Evolutionary conservation across 257 asterid genomes (phyloP), one percentile per base, ranked within the genome.

Genomic region (Verbena officinalis): DNA sequence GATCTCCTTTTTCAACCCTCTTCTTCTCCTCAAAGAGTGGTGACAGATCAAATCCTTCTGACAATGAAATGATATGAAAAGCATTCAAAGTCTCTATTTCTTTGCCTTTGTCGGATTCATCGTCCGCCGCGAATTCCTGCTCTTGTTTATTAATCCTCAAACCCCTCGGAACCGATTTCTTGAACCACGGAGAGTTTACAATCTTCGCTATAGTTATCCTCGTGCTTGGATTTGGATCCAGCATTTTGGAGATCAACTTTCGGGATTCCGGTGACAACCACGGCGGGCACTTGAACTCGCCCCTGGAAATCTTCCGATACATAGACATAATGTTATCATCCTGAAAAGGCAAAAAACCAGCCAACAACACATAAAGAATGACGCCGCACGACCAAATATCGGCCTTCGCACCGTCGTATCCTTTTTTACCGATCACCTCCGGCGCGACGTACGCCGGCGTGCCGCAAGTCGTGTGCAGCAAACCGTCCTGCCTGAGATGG

Each of bases 371-470:
- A 24, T 16, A 81, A 12, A 81, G 72, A 23, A 77, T 77, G 19
- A 81, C 86, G 38, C 86, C 86, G 27, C 86, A 81, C 0, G 86
- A 81, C 83, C 86, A 81, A 10, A 81, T 74, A 34, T 80, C 85
- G 0, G 82, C 71, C 73, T 71, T 76, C 5, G 82, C 74, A 0
- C 79, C 83, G 23, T 77, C 77, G 40, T 77, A 77, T 0, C 83
- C 83, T 1, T 55, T 77, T 5, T 69, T 77, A 2, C 74, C 79
- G 31, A 77, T 69, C 33, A 77, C 79, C 77, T 77, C 79, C 54
- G 79, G 83, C 5, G 79, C 79, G 12, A 77, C 82, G 19, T 77
- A 77, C 5, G 83, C 79, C 21, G 83, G 79, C 58, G 83, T 77
- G 0, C 79, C 80, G 38, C 80, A 74, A 3, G 75, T 63, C 17